phyloP scores from a whole-genome alignment of 2,329 filamentous ascomycete genomes.

The Alternaria metachromatica region DNA sequence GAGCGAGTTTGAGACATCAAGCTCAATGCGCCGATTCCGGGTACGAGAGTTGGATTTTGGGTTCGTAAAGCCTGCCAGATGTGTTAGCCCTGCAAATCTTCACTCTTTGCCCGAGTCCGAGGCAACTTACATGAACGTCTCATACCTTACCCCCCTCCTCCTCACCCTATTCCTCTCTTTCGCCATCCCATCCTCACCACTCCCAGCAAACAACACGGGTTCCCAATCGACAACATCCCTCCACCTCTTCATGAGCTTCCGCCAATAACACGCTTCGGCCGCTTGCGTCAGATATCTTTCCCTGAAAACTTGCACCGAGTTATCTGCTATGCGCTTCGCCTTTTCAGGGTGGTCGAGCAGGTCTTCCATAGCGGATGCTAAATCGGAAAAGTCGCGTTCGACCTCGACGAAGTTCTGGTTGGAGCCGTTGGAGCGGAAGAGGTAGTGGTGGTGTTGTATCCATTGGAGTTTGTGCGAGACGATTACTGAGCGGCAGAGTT shows the following conservation, averaged over 20 bases:
- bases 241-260: slow-evolving; percentile 32
- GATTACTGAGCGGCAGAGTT: slow-evolving; percentile 55
- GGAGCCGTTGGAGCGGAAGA: slow-evolving; percentile 34
- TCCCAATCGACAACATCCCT: slow-evolving; percentile 36
- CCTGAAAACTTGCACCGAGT: slow-evolving; percentile 37
- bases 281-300: slow-evolving; percentile 43
- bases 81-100: not conserved
- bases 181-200: slow-evolving; percentile 20
- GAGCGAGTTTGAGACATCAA: not conserved
- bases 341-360: slow-evolving; percentile 41
- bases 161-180: slow-evolving; percentile 21
- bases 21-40: slow-evolving; percentile 13
- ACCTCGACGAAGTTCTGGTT: slow-evolving; percentile 47
- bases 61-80: slow-evolving; percentile 17
- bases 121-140: slow-evolving; percentile 40
- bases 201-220: slow-evolving; percentile 32
- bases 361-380: slow-evolving; percentile 38
- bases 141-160: slow-evolving; percentile 40
- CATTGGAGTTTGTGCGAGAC: slow-evolving; percentile 45
- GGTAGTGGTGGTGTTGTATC: slow-evolving; percentile 46
- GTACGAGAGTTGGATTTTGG: slow-evolving; percentile 17
- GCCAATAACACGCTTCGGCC: slow-evolving; percentile 44
- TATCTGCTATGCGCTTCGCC: slow-evolving; percentile 44
- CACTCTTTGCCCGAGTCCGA: not conserved
- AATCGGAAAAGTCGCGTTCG: slow-evolving; percentile 43